phyloP scores from a whole-genome alignment of 306 rosid species.

The Citrullus colocynthis region DNA sequence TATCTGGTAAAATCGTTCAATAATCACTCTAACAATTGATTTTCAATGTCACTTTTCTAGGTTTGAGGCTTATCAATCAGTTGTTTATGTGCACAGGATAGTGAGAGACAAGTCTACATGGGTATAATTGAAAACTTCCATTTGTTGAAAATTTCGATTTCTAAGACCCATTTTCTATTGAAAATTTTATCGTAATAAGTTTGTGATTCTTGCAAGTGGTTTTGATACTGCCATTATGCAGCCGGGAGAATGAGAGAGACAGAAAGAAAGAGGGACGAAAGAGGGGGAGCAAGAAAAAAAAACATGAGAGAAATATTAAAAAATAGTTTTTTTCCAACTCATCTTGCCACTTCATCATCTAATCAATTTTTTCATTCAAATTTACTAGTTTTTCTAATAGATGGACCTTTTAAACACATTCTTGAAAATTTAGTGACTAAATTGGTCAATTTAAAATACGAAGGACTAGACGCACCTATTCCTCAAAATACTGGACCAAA shows the following conservation, averaged over 20 bases:
- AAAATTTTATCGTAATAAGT: background rate
- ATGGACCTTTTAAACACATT: too few relatives aligned
- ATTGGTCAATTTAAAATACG: too few relatives aligned
- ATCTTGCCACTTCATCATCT: too few relatives aligned
- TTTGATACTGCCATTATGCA: conserved; percentile 90
- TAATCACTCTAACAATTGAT: background rate
- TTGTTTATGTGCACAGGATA: conserved; percentile 40
- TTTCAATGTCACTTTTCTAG: background rate
- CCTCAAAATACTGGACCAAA: too few relatives aligned
- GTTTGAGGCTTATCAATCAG: background rate
- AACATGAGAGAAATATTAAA: too few relatives aligned
- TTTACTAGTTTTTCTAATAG: too few relatives aligned
- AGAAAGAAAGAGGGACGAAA: too few relatives aligned
- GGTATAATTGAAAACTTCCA: conserved; percentile 30
- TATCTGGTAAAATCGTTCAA: conserved; percentile 34
- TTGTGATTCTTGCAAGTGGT: conserved; percentile 43
- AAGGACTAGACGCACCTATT: too few relatives aligned
- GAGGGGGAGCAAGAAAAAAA: too few relatives aligned
- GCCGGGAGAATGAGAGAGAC: conserved; percentile 28
- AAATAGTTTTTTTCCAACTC: too few relatives aligned
- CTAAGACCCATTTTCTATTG: background rate
- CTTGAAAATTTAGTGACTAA: too few relatives aligned
- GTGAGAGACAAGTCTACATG: conserved; percentile 85
- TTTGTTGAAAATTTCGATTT: background rate
- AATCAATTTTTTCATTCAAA: too few relatives aligned